Percentiles rank a stretch among this genome's conserved stretches.
These are phyloP conservation scores for Solanum piurae DNA, from an alignment of 257 asterid species.

Conservation along the genomic window DNA sequence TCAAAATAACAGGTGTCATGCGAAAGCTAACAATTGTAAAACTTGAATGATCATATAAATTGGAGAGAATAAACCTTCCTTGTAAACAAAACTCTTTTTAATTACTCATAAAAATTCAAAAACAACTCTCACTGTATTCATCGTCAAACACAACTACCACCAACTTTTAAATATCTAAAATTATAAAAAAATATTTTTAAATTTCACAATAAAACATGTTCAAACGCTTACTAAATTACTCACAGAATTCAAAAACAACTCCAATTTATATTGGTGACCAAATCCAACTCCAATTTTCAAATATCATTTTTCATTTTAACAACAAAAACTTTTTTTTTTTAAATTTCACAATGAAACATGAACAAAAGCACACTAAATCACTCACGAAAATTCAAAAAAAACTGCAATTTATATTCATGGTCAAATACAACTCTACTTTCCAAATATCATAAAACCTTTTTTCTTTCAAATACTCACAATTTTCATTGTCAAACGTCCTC, in stretches of 20 bases:
- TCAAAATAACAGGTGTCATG: not conserved
- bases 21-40: not conserved
- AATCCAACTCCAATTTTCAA: not conserved
- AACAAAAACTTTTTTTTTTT: not conserved
- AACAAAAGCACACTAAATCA: not conserved
- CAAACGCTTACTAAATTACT: not conserved
- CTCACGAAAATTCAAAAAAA: not conserved
- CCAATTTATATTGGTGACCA: not conserved
- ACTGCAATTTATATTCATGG: not conserved
- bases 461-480: not conserved
- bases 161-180: not conserved
- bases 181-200: not conserved
- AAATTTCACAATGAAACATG: not conserved
- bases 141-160: not conserved
- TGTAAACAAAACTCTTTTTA: not conserved
- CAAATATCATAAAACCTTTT: no score
- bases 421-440: not conserved
- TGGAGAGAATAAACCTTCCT: not conserved
- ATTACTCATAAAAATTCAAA: not conserved
- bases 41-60: not conserved
- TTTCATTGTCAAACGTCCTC: not conserved
- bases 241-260: not conserved
- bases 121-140: not conserved
- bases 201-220: not conserved
- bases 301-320: not conserved